These are phyloP conservation scores for Gymnopus androsaceus DNA, from an alignment of 1,284 basidiomycete species.

Conservation along the genomic window DNA sequence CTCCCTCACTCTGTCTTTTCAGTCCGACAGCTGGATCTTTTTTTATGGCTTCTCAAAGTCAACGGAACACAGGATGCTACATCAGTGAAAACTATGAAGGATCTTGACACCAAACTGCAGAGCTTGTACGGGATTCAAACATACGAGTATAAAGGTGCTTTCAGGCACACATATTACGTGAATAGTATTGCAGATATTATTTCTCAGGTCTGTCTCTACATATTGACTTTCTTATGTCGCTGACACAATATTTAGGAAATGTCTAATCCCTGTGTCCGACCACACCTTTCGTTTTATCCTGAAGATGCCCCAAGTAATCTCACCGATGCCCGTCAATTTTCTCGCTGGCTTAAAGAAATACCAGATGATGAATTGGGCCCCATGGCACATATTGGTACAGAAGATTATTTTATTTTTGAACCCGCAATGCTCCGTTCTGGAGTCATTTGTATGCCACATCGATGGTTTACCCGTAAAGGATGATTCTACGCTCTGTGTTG, in stretches of 20 bases:
- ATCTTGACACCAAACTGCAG: constrained; percentile 29
- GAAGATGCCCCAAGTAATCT: constrained; percentile 4
- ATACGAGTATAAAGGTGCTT: constrained; percentile 30
- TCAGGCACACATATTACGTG: constrained; percentile 36
- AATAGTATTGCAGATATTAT: constrained; percentile 34
- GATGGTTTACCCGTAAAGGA: background rate
- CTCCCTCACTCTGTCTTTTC: constrained; percentile 38
- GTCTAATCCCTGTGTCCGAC: constrained; percentile 20
- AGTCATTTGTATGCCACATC: constrained; percentile 1
- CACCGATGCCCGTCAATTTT: constrained; percentile 12
- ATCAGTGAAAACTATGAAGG: constrained; percentile 27
- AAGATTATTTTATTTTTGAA: constrained; percentile 11
- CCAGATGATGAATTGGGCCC: constrained; percentile 7
- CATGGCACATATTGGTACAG: constrained; percentile 6
- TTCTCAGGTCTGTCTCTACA: constrained; percentile 28
- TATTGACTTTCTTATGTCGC: background rate
- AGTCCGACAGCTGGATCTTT: constrained; percentile 31
- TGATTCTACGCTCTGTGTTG: background rate
- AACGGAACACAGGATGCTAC: constrained; percentile 34
- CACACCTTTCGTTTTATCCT: constrained; percentile 19
- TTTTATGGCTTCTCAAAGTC: constrained; percentile 33
- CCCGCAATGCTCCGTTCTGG: background rate
- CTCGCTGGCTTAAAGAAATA: constrained; percentile 16
- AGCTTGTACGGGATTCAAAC: constrained; percentile 33
- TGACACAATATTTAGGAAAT: constrained; percentile 29